Conservation (phyloP, 352 stramenopile species). For the Labyrinthula sp. region DNA sequence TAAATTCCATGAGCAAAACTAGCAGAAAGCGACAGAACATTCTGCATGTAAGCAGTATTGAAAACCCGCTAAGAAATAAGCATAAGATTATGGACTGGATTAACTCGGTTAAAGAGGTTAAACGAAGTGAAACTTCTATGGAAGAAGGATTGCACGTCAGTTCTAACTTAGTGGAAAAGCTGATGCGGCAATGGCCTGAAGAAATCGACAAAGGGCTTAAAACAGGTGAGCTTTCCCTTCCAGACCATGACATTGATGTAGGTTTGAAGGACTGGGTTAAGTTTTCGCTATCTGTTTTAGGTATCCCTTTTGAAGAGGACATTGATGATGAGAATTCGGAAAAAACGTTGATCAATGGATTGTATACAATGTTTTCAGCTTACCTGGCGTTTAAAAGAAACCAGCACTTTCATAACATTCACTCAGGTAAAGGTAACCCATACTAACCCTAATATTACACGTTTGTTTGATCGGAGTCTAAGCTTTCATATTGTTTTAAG, state of each 20-base stretch:
- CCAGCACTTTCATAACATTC: conserved; percentile 51
- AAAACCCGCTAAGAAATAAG: conserved; percentile 67
- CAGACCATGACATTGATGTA: conserved; percentile 61
- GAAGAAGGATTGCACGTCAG: conserved; percentile 63
- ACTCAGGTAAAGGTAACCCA: too few species aligned
- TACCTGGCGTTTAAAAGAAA: conserved; percentile 72
- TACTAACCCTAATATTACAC: too few species aligned
- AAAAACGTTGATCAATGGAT: conserved; percentile 63
- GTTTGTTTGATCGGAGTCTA: too few species aligned
- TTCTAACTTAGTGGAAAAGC: conserved; percentile 73
- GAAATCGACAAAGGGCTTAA: conserved; percentile 53
- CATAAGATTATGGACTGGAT: conserved; percentile 82
- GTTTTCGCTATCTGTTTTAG: conserved; percentile 68
- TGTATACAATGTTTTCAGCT: conserved; percentile 78
- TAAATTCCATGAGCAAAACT: conserved; percentile 76
- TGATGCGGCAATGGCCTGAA: conserved; percentile 78
- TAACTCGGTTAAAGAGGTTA: conserved; percentile 72
- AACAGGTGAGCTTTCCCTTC: conserved; percentile 46
- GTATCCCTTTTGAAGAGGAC: conserved; percentile 70
- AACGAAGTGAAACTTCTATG: conserved; percentile 68
- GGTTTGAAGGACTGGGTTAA: conserved; percentile 69
- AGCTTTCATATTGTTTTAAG: too few species aligned
- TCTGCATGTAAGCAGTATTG: conserved; percentile 69
- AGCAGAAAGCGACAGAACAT: conserved; percentile 58
- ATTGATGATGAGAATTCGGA: conserved; percentile 27